A percentile compares a stretch with the other conserved stretches of the same genome.
Conservation (phyloP, 2,329 filamentous ascomycete genomes). For the Tolypocladium tundrense region DNA sequence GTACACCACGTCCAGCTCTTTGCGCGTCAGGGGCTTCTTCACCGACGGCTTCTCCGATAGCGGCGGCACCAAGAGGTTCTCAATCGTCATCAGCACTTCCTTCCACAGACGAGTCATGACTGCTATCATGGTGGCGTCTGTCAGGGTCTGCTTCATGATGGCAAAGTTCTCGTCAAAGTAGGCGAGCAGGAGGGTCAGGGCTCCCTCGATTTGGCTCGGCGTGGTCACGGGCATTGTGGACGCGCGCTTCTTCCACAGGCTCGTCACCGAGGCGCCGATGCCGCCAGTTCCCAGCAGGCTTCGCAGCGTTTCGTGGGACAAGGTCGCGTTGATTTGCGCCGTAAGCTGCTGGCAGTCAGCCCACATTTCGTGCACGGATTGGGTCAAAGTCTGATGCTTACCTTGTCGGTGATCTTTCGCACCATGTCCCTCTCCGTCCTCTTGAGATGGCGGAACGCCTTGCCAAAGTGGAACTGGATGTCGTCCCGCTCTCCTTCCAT, state of each 20-base stretch:
- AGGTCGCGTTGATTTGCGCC: constrained; percentile 79
- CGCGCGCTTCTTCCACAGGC: constrained; percentile 51
- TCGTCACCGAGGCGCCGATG: constrained; percentile 62
- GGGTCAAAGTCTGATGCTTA: constrained; percentile 24
- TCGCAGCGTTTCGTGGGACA: constrained; percentile 74
- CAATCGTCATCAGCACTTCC: constrained; percentile 86
- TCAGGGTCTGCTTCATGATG: constrained; percentile 96
- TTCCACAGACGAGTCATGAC: constrained; percentile 99
- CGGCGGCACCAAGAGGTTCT: constrained; percentile 81
- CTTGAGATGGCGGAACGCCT: constrained; percentile 90
- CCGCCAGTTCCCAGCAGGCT: constrained; percentile 62
- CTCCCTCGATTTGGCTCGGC: constrained; percentile 65
- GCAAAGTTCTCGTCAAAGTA: constrained; percentile 99
- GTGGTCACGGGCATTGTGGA: constrained; percentile 50
- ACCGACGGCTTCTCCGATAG: constrained; percentile 87
- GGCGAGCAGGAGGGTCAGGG: constrained; percentile 72
- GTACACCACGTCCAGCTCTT: constrained; percentile 90
- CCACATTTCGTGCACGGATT: neutral
- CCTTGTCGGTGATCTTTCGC: constrained; percentile 94
- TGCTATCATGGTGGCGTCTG: constrained; percentile 91
- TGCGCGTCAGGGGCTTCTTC: constrained; percentile 72
- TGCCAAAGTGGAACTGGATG: constrained; percentile 97
- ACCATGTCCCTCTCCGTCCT: constrained; percentile 97
- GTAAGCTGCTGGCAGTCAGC: constrained; percentile 52
- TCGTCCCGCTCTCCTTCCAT: constrained; percentile 99